Conservation (phyloP, 1,284 basidiomycete genomes). For the Leccinum griseonigrum region DNA sequence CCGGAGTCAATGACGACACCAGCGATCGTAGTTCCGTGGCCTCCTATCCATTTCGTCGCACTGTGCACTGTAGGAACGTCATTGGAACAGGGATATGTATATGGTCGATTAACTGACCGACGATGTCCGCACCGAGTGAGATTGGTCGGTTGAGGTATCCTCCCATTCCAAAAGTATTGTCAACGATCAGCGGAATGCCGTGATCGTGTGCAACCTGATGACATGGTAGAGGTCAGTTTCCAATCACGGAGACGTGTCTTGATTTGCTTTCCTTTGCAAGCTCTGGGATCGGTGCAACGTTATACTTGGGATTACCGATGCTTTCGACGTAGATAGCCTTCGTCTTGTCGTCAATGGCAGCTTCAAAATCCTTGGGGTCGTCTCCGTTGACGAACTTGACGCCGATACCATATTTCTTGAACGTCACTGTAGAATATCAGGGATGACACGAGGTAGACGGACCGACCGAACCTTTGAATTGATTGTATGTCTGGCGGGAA, state of each 20-base stretch:
- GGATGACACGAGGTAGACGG: background rate
- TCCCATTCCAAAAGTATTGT: slow-evolving; percentile 90
- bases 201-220: slow-evolving; percentile 68
- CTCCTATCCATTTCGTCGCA: slow-evolving; percentile 91
- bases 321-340: slow-evolving; percentile 81
- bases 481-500: slow-evolving; percentile 69
- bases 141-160: slow-evolving; percentile 63
- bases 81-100: background rate
- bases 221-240: background rate
- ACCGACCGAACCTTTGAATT: slow-evolving; percentile 65
- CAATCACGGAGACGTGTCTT: too few relatives aligned
- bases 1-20: slow-evolving; percentile 82
- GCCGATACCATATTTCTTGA: slow-evolving; percentile 76
- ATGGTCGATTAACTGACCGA: slow-evolving; percentile 42
- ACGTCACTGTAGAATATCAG: slow-evolving; percentile 48
- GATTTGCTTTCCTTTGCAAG: slow-evolving; percentile 57
- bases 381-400: slow-evolving; percentile 74
- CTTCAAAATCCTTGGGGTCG: slow-evolving; percentile 63
- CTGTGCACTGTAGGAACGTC: slow-evolving; percentile 57
- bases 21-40: slow-evolving; percentile 86
- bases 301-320: slow-evolving; percentile 85
- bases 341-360: slow-evolving; percentile 75
- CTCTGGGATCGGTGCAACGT: slow-evolving; percentile 68
- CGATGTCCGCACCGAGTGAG: slow-evolving; percentile 79
- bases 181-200: slow-evolving; percentile 79